Percentiles rank a stretch among this genome's conserved stretches.
Conservation (phyloP, 257 asterid species). For the Parsonsia alboflavescens region DNA sequence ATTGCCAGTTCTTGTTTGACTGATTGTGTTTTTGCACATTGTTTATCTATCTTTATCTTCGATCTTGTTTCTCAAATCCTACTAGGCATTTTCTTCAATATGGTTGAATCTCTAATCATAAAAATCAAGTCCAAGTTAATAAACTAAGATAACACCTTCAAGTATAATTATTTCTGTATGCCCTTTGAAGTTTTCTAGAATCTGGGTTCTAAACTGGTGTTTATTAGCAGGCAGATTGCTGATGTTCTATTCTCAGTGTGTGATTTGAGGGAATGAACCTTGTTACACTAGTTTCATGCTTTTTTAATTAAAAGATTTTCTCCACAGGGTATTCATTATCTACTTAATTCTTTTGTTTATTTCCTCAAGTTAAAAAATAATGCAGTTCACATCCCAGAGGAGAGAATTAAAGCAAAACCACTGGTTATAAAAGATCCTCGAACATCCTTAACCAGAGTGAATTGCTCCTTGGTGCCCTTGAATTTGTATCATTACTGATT, state of each 20-base stretch:
- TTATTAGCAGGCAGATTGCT: background rate
- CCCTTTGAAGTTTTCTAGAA: background rate
- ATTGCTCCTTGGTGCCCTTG: background rate
- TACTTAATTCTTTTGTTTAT: background rate
- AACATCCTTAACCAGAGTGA: background rate
- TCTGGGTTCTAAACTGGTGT: background rate
- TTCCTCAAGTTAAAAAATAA: background rate
- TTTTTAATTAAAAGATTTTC: background rate
- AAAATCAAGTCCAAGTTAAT: background rate
- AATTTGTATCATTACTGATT: background rate
- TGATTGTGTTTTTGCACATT: background rate
- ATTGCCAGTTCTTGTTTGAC: background rate
- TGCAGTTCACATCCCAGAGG: background rate
- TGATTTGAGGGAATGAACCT: background rate
- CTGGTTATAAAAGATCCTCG: background rate
- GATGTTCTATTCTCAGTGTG: constrained; percentile 2
- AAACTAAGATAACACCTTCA: background rate
- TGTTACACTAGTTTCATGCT: background rate
- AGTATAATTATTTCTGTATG: background rate
- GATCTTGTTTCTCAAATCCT: background rate
- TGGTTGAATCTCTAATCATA: background rate
- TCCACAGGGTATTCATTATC: background rate
- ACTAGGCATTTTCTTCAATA: background rate
- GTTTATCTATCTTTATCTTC: background rate
- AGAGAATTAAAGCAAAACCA: too few relatives aligned